Conservation (phyloP, 257 asterid species). For the Orobanche coerulescens region DNA sequence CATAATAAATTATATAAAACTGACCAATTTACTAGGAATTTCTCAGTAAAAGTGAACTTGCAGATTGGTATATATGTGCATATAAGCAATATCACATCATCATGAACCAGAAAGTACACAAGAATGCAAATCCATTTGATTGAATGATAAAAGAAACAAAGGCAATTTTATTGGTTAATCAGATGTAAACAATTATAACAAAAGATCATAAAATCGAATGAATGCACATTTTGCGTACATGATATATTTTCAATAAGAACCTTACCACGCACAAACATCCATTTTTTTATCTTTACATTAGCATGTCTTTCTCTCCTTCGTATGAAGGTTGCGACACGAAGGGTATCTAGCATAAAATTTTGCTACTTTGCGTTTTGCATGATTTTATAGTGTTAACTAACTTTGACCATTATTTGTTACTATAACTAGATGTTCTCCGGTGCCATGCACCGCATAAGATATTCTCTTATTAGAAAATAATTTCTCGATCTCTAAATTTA, state of each 20-base stretch:
- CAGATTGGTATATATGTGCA: neutral
- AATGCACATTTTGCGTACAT: neutral
- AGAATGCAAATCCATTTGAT: slow-evolving; percentile 3
- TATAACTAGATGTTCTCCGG: no score
- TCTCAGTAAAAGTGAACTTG: slow-evolving; percentile 3
- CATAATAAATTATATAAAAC: neutral
- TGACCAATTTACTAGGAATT: neutral
- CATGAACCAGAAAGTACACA: neutral
- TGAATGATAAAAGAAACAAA: neutral
- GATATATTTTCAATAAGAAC: slow-evolving; percentile 4
- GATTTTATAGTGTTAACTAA: no score
- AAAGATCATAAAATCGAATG: neutral
- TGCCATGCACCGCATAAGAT: no score
- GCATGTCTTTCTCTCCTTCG: no score
- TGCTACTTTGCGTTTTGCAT: no score
- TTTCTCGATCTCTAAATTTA: no score
- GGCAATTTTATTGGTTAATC: slow-evolving; percentile 3
- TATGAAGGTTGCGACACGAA: no score
- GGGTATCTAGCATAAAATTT: no score
- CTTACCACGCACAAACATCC: neutral
- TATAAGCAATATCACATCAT: slow-evolving; percentile 1
- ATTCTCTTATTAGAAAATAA: no score
- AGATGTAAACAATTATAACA: neutral
- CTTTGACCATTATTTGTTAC: no score
- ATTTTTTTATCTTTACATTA: slow-evolving; percentile 10